Base-by-base conservation (phyloP, 83 land plant genomes). In the Larix sibirica region DNA sequence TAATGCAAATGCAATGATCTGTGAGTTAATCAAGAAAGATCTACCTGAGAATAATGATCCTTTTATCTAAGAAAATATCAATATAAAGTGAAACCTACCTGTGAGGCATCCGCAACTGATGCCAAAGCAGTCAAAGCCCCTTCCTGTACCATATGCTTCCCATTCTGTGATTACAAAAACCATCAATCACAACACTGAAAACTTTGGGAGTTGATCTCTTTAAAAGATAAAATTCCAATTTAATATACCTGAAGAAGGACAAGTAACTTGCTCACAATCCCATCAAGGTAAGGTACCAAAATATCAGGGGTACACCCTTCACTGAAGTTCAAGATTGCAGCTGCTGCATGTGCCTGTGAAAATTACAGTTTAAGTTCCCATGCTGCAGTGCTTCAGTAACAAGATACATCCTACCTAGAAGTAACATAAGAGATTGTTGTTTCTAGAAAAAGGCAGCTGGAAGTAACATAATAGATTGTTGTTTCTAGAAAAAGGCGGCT, bases 51-150 rank as follows among this genome's bases (percentile, higher is more conserved):
- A 50, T 28, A 23, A 23, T 67, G 31, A 23, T 10, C 36, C 36
- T 28, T 58, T 77, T 42, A 13, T 28, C 26, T 28, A 50, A 50
- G 3, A 12, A 50, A 50, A 21, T 77, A 24, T 16, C 50, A 58
- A 50, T 28, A 23, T 10, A 67, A 23, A 4, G 17, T 3, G 6
- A 59, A 59, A 60, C 23, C 7, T 68, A 86, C 90, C 90, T 88
- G 90, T 13, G 90, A 82, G 62, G 90, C 87, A 63, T 88, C 90
- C 13, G 90, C 90, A 56, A 88, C 90, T 13, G 90, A 88, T 56
- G 90, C 90, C 56, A 88, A 83, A 42, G 90, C 89, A 59, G 90
- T 88, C 89, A 88, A 78, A 33, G 89, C 90, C 62, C 89, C 90
- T 86, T 88, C 90, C 78, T 86, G 90, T 20, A 88, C 90, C 90